These are phyloP conservation scores for Tetrapyrgos nigripes DNA, from an alignment of 1,284 basidiomycete species.

Conservation along the genomic window DNA sequence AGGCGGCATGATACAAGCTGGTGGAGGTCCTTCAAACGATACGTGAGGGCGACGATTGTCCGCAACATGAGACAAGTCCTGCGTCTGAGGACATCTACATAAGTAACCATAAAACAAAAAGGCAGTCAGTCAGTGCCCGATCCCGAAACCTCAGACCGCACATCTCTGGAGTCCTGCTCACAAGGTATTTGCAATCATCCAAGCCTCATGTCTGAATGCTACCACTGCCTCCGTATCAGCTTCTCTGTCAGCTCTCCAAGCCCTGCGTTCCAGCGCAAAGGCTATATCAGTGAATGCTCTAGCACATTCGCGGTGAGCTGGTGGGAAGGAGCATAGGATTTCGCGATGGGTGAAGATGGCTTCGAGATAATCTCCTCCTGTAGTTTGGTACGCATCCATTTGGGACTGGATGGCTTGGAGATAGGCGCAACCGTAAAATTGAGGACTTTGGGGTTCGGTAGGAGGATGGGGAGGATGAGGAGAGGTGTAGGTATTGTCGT, in stretches of 20 bases:
- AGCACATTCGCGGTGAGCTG: slow-evolving; percentile 65
- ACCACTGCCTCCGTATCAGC: slow-evolving; percentile 69
- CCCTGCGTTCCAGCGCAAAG: slow-evolving; percentile 59
- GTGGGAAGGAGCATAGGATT: slow-evolving; percentile 63
- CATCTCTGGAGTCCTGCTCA: background rate
- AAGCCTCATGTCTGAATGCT: slow-evolving; percentile 70
- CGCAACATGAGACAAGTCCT: background rate
- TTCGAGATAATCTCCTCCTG: slow-evolving; percentile 75
- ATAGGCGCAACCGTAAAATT: slow-evolving; percentile 60
- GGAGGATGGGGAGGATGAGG: background rate
- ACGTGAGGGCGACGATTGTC: background rate
- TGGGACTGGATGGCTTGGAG: slow-evolving; percentile 65
- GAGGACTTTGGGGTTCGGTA: slow-evolving; percentile 8
- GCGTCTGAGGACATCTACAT: background rate
- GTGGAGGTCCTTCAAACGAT: background rate
- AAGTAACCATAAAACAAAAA: background rate
- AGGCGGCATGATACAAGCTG: slow-evolving; percentile 17
- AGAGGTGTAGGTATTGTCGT: too few species aligned
- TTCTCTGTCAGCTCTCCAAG: slow-evolving; percentile 71
- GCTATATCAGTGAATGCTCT: slow-evolving; percentile 69
- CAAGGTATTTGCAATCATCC: slow-evolving; percentile 51
- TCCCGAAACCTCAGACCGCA: background rate
- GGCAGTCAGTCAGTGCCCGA: background rate
- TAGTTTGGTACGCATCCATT: slow-evolving; percentile 59
- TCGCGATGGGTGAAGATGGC: slow-evolving; percentile 77